Conservation (phyloP, 805 yeast species). For the Ogataea siamensis region DNA sequence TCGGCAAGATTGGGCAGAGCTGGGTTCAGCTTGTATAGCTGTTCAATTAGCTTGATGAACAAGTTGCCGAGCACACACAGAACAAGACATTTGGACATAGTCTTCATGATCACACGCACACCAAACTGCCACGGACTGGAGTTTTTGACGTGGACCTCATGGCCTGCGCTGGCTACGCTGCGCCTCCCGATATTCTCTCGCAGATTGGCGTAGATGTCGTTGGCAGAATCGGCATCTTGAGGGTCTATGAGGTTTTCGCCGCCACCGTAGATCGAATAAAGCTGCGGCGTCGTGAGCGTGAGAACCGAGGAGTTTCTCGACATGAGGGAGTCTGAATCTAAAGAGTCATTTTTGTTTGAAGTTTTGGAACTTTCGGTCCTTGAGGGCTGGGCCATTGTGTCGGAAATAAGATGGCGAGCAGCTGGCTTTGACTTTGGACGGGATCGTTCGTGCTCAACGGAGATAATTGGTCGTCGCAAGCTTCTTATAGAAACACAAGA, state of each 20-base stretch:
- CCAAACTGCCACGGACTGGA: neutral
- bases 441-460: too few relatives aligned
- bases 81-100: constrained; percentile 13
- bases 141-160: neutral
- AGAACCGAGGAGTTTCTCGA: constrained; percentile 20
- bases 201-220: constrained; percentile 23
- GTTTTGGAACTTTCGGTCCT: neutral
- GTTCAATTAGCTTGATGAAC: constrained; percentile 51
- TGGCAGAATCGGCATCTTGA: constrained; percentile 17
- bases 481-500: too few relatives aligned
- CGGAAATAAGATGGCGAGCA: too few relatives aligned
- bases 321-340: constrained; percentile 5
- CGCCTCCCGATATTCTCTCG: constrained; percentile 14
- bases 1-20: constrained; percentile 28
- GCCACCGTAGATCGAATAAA: constrained; percentile 30
- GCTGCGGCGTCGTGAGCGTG: constrained; percentile 29
- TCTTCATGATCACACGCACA: neutral
- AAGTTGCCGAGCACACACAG: constrained; percentile 48
- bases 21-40: constrained; percentile 41
- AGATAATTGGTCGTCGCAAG: too few relatives aligned
- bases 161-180: neutral
- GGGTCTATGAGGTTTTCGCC: constrained; percentile 20
- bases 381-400: neutral
- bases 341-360: neutral
- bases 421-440: too few relatives aligned